A percentile compares a stretch with the other conserved stretches of the same genome.
phyloP scores from a whole-genome alignment of 345 rosid genomes.

The Arabidopsis thaliana region DNA sequence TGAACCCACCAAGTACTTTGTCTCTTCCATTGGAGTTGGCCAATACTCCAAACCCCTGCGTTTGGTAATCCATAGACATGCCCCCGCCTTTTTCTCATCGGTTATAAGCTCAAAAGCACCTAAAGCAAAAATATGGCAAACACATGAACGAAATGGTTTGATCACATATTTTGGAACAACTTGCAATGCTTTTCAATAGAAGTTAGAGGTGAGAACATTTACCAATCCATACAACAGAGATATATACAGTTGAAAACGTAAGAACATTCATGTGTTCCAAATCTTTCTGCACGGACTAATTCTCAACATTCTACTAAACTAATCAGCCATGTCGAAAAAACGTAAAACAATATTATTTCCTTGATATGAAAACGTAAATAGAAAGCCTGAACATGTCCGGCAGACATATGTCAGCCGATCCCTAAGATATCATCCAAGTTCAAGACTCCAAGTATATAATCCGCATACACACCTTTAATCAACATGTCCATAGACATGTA shows the following conservation, averaged over 20 bases:
- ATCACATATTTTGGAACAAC: background rate
- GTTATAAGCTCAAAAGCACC: constrained; percentile 93
- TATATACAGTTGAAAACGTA: background rate
- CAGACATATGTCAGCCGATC: background rate
- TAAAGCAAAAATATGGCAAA: constrained; percentile 30
- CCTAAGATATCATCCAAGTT: background rate
- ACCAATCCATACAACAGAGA: constrained; percentile 11
- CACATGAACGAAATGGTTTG: background rate
- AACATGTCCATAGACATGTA: constrained; percentile 78
- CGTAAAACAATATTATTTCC: background rate
- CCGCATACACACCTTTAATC: constrained; percentile 63
- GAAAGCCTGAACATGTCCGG: background rate
- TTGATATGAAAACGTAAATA: background rate
- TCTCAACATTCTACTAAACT: background rate
- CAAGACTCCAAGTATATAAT: constrained; percentile 1
- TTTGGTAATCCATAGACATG: constrained; percentile 89
- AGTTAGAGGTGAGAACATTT: background rate
- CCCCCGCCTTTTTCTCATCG: constrained; percentile 81
- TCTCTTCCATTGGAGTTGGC: constrained; percentile 76
- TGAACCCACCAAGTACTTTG: constrained; percentile 67
- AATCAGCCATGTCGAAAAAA: constrained; percentile 14
- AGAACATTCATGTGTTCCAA: background rate
- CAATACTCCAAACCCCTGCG: constrained; percentile 94
- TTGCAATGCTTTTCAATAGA: constrained; percentile 12
- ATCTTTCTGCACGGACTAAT: background rate